These are phyloP conservation scores for Apostasia shenzhenica DNA, from an alignment of 106 monocot species.

Conservation along the genomic window DNA sequence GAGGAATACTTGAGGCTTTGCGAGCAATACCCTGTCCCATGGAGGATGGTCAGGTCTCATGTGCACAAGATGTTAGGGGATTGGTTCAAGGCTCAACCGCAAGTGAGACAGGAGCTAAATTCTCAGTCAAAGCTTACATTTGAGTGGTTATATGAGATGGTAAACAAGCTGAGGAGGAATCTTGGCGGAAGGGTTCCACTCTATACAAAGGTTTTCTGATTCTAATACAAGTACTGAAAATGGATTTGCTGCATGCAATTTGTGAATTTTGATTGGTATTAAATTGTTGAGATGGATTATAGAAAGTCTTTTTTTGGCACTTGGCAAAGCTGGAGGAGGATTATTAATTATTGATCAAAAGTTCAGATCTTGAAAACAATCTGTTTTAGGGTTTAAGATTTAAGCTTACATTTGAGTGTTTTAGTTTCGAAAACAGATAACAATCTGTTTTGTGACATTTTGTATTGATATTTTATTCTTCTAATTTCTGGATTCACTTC, in stretches of 20 bases:
- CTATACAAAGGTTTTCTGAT: conserved; percentile 15
- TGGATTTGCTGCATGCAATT: conserved; percentile 12
- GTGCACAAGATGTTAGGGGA: conserved; percentile 97
- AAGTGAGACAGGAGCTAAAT: conserved; percentile 89
- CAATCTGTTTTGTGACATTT: too few species aligned
- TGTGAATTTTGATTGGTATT: conserved; percentile 6
- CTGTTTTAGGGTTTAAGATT: too few species aligned
- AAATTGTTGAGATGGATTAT: too few species aligned
- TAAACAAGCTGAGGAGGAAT: conserved; percentile 46
- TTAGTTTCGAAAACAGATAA: too few species aligned
- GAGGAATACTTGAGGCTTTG: conserved; percentile 83
- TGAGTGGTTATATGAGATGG: conserved; percentile 84
- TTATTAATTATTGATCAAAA: too few species aligned
- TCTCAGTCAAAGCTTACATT: conserved; percentile 72
- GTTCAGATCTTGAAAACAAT: too few species aligned
- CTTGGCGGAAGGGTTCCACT: conserved; percentile 50
- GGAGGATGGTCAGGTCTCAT: conserved; percentile 92
- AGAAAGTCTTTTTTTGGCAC: too few species aligned
- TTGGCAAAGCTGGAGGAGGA: too few species aligned
- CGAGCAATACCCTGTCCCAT: conserved; percentile 85
- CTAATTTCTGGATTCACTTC: too few species aligned
- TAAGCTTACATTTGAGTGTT: too few species aligned
- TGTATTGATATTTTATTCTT: too few species aligned
- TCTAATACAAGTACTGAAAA: conserved; percentile 6
- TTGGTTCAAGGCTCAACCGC: conserved; percentile 78